Evolutionary conservation across 106 monocot genomes (phyloP), one percentile per base, ranked within the genome.

Genomic region (Posidonia australis): DNA sequence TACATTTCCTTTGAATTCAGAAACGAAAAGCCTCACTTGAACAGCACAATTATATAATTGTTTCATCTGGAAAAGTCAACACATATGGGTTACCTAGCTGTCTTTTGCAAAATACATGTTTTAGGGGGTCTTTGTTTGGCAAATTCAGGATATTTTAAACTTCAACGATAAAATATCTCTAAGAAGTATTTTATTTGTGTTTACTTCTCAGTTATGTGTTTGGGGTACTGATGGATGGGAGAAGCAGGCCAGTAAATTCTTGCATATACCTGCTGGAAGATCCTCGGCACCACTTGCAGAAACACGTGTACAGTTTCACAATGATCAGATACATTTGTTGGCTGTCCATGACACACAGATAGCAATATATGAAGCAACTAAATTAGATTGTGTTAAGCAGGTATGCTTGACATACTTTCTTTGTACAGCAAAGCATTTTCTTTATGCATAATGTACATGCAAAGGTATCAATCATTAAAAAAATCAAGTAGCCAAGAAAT

Each of bases 181-280:
- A 49, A 49, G 0, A 12, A 14, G 18, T 49, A 49, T 17, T 7
- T 58, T 58, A 13, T 58, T 58, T 58, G 19, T 58, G 16, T 58
- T 24, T n/a, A 28, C 12, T 54, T 36, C 4, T n/a, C 77, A 92
- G 88, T 60, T 88, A 26, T 83, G 78, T 48, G 80, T 85, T 25
- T 88, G 92, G 92, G 66, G 72, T 43, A 83, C 67, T 9, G 88
- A 92, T 62, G 84, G 82, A 17, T 88, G 92, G 92, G 87, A 88
- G 51, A 88, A 88, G 64, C 74, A 76, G 53, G 65, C 49, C 59
- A 79, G 53, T 19, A 80, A 57, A 66, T 66, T 72, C 20, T 66
- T 92, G 66, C 92, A 82, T 28, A 80, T 83, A 67, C 87, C 92
- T 52, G 44, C 77, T 31, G 84, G 87, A 0, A 71, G 84, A 1